A percentile compares a stretch with the other conserved stretches of the same genome.
Evolutionary conservation across 2,329 filamentous ascomycete genomes (phyloP).

Genomic region (Ceratocystis lukuohia): DNA sequence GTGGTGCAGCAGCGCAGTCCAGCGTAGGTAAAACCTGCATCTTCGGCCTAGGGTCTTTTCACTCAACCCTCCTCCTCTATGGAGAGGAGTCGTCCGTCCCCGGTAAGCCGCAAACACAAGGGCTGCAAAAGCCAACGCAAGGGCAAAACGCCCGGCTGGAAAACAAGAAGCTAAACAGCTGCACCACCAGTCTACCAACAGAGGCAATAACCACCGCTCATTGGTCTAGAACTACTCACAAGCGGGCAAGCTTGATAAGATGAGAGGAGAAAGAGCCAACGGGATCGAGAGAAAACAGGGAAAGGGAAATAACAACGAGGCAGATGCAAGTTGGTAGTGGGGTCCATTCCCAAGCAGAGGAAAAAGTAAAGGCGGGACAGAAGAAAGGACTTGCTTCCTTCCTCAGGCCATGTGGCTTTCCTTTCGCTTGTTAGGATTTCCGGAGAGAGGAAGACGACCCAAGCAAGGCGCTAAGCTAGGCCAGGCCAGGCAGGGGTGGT

Average conservation of each 20-base stretch:
- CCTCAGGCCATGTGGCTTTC: conserved; percentile 7
- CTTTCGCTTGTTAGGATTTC: conserved; percentile 4
- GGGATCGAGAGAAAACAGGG: not conserved
- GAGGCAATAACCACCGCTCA: not conserved
- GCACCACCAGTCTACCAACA: no score
- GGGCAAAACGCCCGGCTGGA: no score
- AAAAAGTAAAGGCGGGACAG: not conserved
- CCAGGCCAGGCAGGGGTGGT: not conserved
- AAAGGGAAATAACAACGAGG: not conserved
- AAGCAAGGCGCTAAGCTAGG: not conserved
- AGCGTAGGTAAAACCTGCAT: not conserved
- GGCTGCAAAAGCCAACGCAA: not conserved
- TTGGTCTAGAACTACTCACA: not conserved
- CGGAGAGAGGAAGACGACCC: not conserved
- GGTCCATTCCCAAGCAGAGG: not conserved
- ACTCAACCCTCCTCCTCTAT: not conserved
- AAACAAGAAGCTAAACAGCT: no score
- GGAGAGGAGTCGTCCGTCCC: not conserved
- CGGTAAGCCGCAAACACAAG: not conserved
- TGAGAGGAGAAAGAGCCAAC: not conserved
- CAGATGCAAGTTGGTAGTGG: not conserved
- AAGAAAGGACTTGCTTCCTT: not conserved
- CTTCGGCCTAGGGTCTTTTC: not conserved
- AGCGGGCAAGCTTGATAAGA: not conserved
- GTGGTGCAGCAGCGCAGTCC: not conserved